Percentiles rank a stretch among this genome's conserved stretches.
These are phyloP conservation scores for Dryas drummondii DNA, from an alignment of 306 rosid species.

Conservation along the genomic window DNA sequence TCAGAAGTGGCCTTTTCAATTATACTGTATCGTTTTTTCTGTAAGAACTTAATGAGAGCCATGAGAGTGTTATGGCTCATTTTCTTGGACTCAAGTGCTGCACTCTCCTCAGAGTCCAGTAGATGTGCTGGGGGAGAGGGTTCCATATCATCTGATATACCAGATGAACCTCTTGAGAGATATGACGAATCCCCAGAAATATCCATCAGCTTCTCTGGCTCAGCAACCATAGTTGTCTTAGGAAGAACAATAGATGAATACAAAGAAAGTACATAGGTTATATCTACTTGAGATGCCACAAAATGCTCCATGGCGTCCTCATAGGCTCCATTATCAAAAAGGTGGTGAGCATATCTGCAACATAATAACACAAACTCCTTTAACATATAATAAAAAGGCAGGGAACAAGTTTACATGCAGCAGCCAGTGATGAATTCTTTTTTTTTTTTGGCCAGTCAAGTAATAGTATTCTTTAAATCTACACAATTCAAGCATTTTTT, in stretches of 20 bases:
- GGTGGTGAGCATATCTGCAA: slow-evolving; percentile 92
- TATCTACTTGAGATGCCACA: slow-evolving; percentile 83
- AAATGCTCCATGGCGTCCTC: slow-evolving; percentile 99
- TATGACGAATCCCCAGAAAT: slow-evolving; percentile 54
- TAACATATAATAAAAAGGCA: slow-evolving; percentile 13
- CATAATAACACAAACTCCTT: slow-evolving; percentile 29
- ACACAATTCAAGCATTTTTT: neutral
- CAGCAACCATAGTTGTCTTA: slow-evolving; percentile 63
- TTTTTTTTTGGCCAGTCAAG: too few species aligned
- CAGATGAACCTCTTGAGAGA: slow-evolving; percentile 82
- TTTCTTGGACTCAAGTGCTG: slow-evolving; percentile 80
- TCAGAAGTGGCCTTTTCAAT: slow-evolving; percentile 96
- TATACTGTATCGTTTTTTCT: slow-evolving; percentile 73
- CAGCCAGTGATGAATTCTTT: neutral
- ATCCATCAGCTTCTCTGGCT: slow-evolving; percentile 70
- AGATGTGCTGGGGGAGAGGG: slow-evolving; percentile 38
- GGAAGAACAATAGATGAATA: slow-evolving; percentile 86
- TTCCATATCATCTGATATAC: slow-evolving; percentile 88
- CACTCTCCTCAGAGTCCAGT: slow-evolving; percentile 61
- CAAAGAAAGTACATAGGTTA: slow-evolving; percentile 84
- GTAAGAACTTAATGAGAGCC: slow-evolving; percentile 93
- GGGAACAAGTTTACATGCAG: neutral
- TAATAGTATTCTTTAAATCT: neutral
- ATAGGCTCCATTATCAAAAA: slow-evolving; percentile 87
- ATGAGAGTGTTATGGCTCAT: slow-evolving; percentile 89